Evolutionary conservation across 2,329 filamentous ascomycete species (phyloP), one percentile per base, ranked within the genome.

Genomic region (Epichloe coenophiala): DNA sequence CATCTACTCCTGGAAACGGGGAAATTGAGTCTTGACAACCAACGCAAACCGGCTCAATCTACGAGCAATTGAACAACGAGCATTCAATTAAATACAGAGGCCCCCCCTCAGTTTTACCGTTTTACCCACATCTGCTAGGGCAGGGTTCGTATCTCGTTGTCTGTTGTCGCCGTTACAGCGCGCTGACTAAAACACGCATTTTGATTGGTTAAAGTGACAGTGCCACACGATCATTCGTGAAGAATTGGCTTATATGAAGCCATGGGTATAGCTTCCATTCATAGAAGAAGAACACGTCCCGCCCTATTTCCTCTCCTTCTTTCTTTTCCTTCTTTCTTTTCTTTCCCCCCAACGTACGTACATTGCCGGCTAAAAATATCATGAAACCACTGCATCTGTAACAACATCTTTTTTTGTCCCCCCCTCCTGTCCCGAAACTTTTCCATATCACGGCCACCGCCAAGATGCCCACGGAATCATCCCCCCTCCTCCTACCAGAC

Each of bases 401-500:
- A 31, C 8, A 31, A 9, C 2, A 31, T 8, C 3, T 31, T 9
- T 9, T 31, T 8, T 31, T 9, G 3, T 2, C 27, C 19, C 19
- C 19, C 19, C 19, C 2, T 3, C 27, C 23, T 9, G 3, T 31
- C 27, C 27, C 8, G 27, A 31, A 1, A 31, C 27, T 31, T 31
- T 31, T 31, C 19, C 19, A 19, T 19, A 19, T 19, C 19, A 19
- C 19, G 27, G 6, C 23, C 23, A 40, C 37, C 40, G 33, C 38
- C 50, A 49, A 40, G 13, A 49, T 49, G 46, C 44, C 56, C 21
- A 57, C 61, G n/a, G 65, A 67, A 57, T 55, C 61, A 35, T 60
- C 63, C 65, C 63, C 23, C 23, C 62, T 67, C 1, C 58, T 67
- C 2, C 2, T 6, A 42, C 57, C 59, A n/a, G 63, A 67, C 51